Base-by-base conservation (phyloP, 169 alveolate species). In the Plasmodium relictum region DNA sequence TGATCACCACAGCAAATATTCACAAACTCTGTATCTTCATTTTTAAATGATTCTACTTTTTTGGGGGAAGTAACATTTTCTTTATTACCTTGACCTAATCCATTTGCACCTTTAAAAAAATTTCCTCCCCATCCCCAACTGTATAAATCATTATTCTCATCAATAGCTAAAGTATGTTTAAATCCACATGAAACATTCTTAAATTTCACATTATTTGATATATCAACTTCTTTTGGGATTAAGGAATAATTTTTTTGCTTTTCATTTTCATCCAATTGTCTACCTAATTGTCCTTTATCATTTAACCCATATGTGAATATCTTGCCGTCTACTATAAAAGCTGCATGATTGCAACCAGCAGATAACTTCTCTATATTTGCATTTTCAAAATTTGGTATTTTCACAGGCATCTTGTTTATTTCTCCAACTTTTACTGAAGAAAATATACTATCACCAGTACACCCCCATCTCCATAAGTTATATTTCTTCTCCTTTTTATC, bases 81-180 rank as follows among this genome's bases (percentile, higher is more conserved):
- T 69, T 78, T 78, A 69, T 65, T 78, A 24, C 89, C 89, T 37
- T 78, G 89, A 6, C 89, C 89, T 22, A 78, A 56, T 31, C 89
- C 89, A 14, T 62, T 78, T 31, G 89, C 89, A 10, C 89, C 89
- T 39, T 65, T 78, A 50, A 78, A 78, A 63, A 78, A 50, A 65
- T 78, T 78, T 73, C 96, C 96, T 45, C 96, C 96, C 80, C 93
- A 93, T 58, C 96, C 96, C 96, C 96, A 93, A 31, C 94, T 83
- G 80, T 93, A 93, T 39, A 93, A 52, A 63, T 72, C 80, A 48
- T 94, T 94, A 73, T 58, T 58, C 9, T 48, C 80, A 73, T 91
- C 95, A n/a, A 93, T 72, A 22, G 94, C 96, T 37, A 92, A 52
- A 0, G 96, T 92, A 66, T 93, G 96, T 26, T 93, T 88, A 22